Evolutionary conservation across 371 early-diverging fungal genomes (phyloP), one percentile per base, ranked within the genome.

Genomic region (Mortierella sp.): DNA sequence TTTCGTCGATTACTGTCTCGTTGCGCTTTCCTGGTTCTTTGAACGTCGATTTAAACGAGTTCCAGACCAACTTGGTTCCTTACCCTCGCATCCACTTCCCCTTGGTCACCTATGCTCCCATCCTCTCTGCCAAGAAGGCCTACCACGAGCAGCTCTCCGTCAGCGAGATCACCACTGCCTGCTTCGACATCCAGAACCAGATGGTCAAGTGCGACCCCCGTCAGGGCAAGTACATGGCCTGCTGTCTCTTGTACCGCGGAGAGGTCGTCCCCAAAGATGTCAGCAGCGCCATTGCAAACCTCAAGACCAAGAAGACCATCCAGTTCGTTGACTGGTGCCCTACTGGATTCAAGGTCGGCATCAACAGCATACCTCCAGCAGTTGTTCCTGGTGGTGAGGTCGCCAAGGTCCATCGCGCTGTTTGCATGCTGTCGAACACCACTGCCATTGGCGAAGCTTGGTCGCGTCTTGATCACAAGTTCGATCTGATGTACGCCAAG

Each of bases 271-370:
- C 91, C 83, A 93, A 92, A 83, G 98, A 98, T 83, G 96, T 96
- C 87, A 97, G 96, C 89, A 93, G 94, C 52, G 96, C 97, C 77
- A 96, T 96, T 84, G 93, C 96, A 70, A 92, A 91, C 89, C 93
- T 97, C 91, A 96, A 95, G 93, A 96, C 95, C 89, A 96, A 96
- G 92, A 93, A 95, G 78, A 96, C 96, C 78, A 95, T 95, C 83
- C 97, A 97, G 89, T 98, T 98, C 89, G 98, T 99, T 79, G 98
- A 98, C 90, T 99, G 98, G 99, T 98, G 98, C 90, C 98, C 98
- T 57, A 98, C 98, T 74, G 98, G 98, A 85, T 97, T 98, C 95
- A 98, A 98, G 94, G 96, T 98, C 72, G 98, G 98, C 83, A 98
- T 99, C 89, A 98, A 98, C 92, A 89, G 94, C 90, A 95, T 95